phyloP scores from a whole-genome alignment of 139 green algal species.

The Ulvella scutata region DNA sequence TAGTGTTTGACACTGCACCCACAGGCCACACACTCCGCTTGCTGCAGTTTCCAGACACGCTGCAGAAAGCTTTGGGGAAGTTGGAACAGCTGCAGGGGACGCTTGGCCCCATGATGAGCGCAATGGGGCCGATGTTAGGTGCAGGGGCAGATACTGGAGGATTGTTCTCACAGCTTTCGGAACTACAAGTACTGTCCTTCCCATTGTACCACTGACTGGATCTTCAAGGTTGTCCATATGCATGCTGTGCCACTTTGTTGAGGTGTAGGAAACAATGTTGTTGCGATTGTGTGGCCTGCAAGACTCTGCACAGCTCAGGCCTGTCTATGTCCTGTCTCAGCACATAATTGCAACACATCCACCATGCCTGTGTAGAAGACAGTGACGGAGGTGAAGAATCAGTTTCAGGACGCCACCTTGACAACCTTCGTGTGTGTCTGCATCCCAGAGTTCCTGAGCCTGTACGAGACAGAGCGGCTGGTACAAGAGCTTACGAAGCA shows the following conservation, averaged over 20 bases:
- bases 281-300: too few relatives aligned
- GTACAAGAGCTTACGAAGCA: slow-evolving; percentile 92
- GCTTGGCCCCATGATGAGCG: slow-evolving; percentile 56
- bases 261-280: too few relatives aligned
- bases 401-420: slow-evolving; percentile 83
- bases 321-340: too few relatives aligned
- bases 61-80: slow-evolving; percentile 89
- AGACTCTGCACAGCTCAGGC: too few relatives aligned
- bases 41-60: slow-evolving; percentile 84
- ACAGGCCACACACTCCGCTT: slow-evolving; percentile 88
- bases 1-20: slow-evolving; percentile 96
- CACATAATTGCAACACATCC: too few relatives aligned
- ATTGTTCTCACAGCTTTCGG: not conserved
- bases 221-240: too few relatives aligned
- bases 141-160: not conserved
- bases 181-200: not conserved
- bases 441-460: slow-evolving; percentile 93
- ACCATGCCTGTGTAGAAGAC: slow-evolving; percentile 16
- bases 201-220: too few relatives aligned
- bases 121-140: slow-evolving; percentile 29
- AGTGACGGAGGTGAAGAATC: slow-evolving; percentile 64
- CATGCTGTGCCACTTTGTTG: too few relatives aligned
- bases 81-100: slow-evolving; percentile 60
- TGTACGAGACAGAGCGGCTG: slow-evolving; percentile 95
- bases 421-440: slow-evolving; percentile 98